Conservation (phyloP, 805 yeast species). For the Dipodascus albidus region DNA sequence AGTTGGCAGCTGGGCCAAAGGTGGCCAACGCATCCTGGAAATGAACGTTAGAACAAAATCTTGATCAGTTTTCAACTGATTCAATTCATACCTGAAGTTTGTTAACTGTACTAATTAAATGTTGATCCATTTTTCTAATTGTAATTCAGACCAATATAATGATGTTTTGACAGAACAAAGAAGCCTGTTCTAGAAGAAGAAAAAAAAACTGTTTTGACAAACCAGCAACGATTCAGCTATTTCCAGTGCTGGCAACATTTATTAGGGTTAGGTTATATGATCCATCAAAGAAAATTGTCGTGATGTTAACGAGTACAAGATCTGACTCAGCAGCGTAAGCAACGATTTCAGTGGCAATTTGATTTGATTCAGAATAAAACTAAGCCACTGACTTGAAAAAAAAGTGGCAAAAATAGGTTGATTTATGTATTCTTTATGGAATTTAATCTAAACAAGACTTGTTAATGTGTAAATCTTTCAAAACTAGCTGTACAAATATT, state of each 20-base stretch:
- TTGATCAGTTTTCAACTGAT: background rate
- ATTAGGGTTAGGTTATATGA: background rate
- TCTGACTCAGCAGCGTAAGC: background rate
- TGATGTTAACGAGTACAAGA: background rate
- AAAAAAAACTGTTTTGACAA: background rate
- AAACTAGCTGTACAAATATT: no score
- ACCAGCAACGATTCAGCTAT: background rate
- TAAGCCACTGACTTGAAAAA: background rate
- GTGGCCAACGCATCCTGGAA: slow-evolving; percentile 81
- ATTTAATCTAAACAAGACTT: no score
- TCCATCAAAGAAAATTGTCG: background rate
- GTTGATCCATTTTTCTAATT: slow-evolving; percentile 50
- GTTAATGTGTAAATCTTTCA: no score
- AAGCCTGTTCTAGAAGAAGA: background rate
- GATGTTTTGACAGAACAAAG: background rate
- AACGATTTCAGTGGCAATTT: background rate
- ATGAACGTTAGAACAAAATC: slow-evolving; percentile 1
- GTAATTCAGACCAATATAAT: background rate
- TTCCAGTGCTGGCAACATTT: background rate
- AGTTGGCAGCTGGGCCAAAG: slow-evolving; percentile 70
- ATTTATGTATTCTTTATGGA: no score
- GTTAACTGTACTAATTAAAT: slow-evolving; percentile 73
- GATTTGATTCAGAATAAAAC: background rate
- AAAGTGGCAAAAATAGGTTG: background rate
- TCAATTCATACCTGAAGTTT: slow-evolving; percentile 40